These are phyloP conservation scores for Candida anutae DNA, from an alignment of 1,139 yeast species.

Conservation along the genomic window DNA sequence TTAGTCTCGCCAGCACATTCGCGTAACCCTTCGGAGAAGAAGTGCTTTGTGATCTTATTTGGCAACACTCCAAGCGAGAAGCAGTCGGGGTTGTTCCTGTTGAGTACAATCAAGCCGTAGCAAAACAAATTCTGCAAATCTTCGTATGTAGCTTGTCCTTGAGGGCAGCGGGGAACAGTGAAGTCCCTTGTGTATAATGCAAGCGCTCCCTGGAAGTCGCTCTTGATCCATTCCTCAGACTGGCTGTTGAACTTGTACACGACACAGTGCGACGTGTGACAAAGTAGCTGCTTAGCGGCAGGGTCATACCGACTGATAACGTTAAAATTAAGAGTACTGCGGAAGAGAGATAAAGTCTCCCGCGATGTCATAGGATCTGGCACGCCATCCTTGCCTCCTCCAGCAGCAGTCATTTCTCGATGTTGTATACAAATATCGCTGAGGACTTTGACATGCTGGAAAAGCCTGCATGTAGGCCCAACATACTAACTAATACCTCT, in stretches of 20 bases:
- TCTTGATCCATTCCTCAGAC: conserved; percentile 70
- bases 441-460: no score
- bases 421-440: no score
- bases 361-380: conserved; percentile 12
- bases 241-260: conserved; percentile 63
- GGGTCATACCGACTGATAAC: conserved; percentile 85
- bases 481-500: no score
- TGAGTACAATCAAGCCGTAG: conserved; percentile 72
- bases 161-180: conserved; percentile 15
- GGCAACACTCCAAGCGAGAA: conserved; percentile 76
- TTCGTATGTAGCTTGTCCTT: conserved; percentile 16
- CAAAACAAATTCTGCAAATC: conserved; percentile 51
- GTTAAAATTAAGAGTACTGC: conserved; percentile 67
- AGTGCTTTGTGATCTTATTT: conserved; percentile 38
- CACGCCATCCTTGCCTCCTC: conserved; percentile 1
- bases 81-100: conserved; percentile 68
- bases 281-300: conserved; percentile 60
- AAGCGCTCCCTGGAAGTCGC: conserved; percentile 74
- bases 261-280: conserved; percentile 74
- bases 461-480: no score
- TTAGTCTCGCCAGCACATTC: conserved; percentile 18
- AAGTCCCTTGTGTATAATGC: conserved; percentile 67
- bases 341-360: conserved; percentile 45
- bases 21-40: conserved; percentile 35
- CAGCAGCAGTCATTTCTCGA: no score